phyloP scores from a whole-genome alignment of 1,139 yeast genomes.

The Diutina siamensis region DNA sequence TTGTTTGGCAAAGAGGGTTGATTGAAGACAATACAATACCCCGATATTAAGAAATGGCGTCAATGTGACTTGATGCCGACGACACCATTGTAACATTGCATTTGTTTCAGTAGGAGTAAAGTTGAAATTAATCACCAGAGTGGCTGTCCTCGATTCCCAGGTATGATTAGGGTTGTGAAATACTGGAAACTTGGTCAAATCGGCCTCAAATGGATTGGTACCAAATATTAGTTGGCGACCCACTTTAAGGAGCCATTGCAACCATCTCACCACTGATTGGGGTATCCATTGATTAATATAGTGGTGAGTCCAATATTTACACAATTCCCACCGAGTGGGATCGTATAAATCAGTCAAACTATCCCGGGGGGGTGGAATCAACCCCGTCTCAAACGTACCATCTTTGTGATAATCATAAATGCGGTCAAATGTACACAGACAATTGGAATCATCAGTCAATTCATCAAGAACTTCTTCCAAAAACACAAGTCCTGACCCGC shows the following conservation, averaged over 20 bases:
- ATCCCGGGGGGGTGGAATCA: not conserved
- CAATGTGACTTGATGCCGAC: not conserved
- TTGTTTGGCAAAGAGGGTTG: not conserved
- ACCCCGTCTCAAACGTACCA: not conserved
- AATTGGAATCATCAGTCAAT: not conserved
- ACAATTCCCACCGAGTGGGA: not conserved
- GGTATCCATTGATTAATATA: not conserved
- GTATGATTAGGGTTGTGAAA: not conserved
- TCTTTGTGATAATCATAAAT: constrained; percentile 1
- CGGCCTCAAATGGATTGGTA: not conserved
- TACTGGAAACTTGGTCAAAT: not conserved
- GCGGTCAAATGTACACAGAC: not conserved
- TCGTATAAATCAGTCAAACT: not conserved
- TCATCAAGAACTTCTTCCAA: not conserved
- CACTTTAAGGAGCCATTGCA: no score
- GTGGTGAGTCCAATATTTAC: not conserved
- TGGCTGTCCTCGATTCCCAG: not conserved
- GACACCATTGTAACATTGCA: not conserved
- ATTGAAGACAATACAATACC: not conserved
- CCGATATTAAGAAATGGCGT: constrained; percentile 2
- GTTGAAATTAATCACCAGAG: not conserved
- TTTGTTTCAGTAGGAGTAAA: not conserved
- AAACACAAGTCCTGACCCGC: not conserved
- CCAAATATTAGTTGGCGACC: not conserved
- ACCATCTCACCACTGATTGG: not conserved